These are phyloP conservation scores for Cyclanthera cordifolia DNA, from an alignment of 306 rosid species.

Conservation along the genomic window DNA sequence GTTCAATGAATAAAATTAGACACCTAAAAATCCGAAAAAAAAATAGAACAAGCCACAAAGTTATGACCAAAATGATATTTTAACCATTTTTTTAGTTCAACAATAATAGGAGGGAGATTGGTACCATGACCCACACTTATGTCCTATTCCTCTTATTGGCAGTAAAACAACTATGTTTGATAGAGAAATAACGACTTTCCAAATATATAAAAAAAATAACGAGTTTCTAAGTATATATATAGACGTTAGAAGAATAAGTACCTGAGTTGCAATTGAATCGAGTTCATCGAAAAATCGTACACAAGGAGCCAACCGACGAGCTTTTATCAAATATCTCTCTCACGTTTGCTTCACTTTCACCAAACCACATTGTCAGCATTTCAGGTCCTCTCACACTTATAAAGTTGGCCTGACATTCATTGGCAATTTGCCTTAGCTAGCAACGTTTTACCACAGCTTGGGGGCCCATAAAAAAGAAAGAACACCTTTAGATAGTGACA, in stretches of 20 bases:
- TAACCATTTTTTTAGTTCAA: too few species aligned
- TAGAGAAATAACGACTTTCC: background rate
- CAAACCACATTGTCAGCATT: constrained; percentile 66
- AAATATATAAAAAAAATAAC: background rate
- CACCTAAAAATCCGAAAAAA: too few species aligned
- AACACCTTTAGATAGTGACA: constrained; percentile 71
- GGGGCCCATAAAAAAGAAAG: constrained; percentile 62
- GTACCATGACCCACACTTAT: too few species aligned
- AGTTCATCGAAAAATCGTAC: constrained; percentile 73
- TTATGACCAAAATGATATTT: too few species aligned
- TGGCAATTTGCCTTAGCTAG: constrained; percentile 64
- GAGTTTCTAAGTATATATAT: too few species aligned
- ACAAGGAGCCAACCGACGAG: constrained; percentile 61
- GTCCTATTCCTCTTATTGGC: too few species aligned
- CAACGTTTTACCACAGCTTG: constrained; percentile 61
- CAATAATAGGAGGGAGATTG: too few species aligned
- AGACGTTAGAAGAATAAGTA: constrained; percentile 11
- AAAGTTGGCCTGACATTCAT: constrained; percentile 62
- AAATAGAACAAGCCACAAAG: too few species aligned
- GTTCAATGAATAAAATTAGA: too few species aligned
- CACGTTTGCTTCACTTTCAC: constrained; percentile 66
- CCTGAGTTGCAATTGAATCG: constrained; percentile 66
- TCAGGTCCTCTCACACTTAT: constrained; percentile 64
- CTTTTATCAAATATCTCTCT: constrained; percentile 63
- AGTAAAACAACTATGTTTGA: background rate